These are phyloP conservation scores for Cytospora piceicola DNA, from an alignment of 2,329 filamentous ascomycete species.

Conservation along the genomic window DNA sequence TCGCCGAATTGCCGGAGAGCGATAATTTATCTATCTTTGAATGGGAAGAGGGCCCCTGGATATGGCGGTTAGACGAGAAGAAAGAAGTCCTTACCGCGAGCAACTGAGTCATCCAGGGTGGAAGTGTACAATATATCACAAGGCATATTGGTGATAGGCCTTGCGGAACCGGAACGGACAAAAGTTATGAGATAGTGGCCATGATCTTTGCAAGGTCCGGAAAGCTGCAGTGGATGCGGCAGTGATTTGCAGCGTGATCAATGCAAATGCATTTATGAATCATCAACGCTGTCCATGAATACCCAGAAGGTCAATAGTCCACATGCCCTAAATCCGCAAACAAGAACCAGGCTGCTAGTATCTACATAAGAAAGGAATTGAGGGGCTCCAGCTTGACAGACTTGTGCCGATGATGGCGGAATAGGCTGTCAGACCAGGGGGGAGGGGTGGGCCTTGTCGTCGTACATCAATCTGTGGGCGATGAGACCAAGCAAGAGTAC, in stretches of 20 bases:
- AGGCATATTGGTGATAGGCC: constrained; percentile 16
- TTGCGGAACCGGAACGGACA: constrained; percentile 5
- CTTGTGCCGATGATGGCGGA: background rate
- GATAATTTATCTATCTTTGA: constrained; percentile 42
- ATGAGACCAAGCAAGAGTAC: constrained; percentile 22
- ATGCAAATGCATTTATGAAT: constrained; percentile 10
- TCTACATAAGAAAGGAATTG: background rate
- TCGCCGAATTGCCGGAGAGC: constrained; percentile 76
- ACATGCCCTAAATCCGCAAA: background rate
- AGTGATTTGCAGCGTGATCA: background rate
- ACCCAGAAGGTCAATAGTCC: background rate
- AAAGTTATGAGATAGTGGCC: constrained; percentile 5
- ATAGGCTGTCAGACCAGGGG: background rate
- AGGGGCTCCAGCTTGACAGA: background rate
- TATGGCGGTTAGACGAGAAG: background rate
- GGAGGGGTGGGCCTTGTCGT: constrained; percentile 7
- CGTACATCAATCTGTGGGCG: constrained; percentile 15
- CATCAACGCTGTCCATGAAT: constrained; percentile 1
- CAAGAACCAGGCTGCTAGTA: background rate
- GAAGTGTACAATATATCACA: constrained; percentile 23
- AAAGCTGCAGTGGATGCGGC: background rate
- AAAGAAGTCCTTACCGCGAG: background rate
- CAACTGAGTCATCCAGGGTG: background rate
- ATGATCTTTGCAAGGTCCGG: no score
- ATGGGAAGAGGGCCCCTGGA: background rate